These are phyloP conservation scores for Metschnikowia sp. DNA, from an alignment of 805 yeast genomes.

Conservation along the genomic window DNA sequence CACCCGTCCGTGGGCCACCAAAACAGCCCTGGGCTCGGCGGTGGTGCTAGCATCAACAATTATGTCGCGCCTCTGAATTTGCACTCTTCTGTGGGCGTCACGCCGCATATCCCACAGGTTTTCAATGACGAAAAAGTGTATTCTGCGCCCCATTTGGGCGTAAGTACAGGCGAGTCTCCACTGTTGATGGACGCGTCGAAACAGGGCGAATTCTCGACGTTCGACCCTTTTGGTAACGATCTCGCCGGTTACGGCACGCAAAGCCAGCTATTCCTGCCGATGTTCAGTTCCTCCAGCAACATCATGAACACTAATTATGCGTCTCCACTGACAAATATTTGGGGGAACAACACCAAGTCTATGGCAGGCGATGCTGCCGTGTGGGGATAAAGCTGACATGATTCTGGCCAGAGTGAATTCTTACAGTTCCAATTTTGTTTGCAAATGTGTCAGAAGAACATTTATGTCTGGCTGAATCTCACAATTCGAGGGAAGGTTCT, in stretches of 20 bases:
- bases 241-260: constrained; percentile 1
- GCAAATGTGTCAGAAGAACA: too few relatives aligned
- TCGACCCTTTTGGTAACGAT: constrained; percentile 26
- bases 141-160: background rate
- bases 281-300: constrained; percentile 16
- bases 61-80: background rate
- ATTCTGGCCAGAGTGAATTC: too few relatives aligned
- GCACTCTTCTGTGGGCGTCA: constrained; percentile 1
- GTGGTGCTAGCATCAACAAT: background rate
- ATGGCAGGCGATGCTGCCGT: constrained; percentile 26
- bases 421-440: too few relatives aligned
- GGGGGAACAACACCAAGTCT: constrained; percentile 22
- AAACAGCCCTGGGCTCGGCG: background rate
- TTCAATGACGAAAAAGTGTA: constrained; percentile 12
- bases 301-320: constrained; percentile 15
- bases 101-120: constrained; percentile 17
- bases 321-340: constrained; percentile 20
- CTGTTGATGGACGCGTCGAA: constrained; percentile 6
- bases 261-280: constrained; percentile 13
- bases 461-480: too few relatives aligned
- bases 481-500: too few relatives aligned
- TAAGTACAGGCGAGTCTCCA: constrained; percentile 1
- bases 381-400: constrained; percentile 24
- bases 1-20: background rate
- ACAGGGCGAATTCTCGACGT: constrained; percentile 14